Evolutionary conservation across 2,329 filamentous ascomycete species (phyloP), one percentile per base, ranked within the genome.

Genomic region (Colletotrichum paranaense): DNA sequence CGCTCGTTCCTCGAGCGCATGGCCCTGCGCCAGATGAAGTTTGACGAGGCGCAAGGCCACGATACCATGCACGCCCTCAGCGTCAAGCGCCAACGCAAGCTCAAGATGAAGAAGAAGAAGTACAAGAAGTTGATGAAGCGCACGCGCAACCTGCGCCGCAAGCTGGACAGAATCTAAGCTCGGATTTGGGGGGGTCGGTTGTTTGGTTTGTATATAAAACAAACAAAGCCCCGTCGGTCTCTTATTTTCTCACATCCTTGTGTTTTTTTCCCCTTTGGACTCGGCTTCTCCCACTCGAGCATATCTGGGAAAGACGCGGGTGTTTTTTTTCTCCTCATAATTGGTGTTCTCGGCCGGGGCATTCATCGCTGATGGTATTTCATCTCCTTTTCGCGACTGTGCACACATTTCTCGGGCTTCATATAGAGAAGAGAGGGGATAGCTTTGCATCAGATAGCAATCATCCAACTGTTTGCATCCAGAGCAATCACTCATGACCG

Each of bases 81-180:
- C 81, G 96, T 98, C 78, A 95, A 93, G 88, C 90, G 97, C 83
- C 95, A 97, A 85, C 89, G 95, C 81, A 97, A 97, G 87, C 86
- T 98, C 80, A 98, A 95, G 91, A 99, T 99, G 95, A 99, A 99
- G 94, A 99, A 98, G 91, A 96, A 98, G 90, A 99, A 99, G 92
- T 98, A 98, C 86, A 98, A 98, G 95, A 99, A 99, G 91, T 88
- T 98, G 78, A 95, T 98, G 94, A 94, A 93, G 88, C 90, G 92
- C 84, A 98, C 96, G 80, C 91, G 96, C 82, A 96, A 94, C 82
- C 84, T 95, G 87, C 92, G 96, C 81, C 92, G 95, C 81, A 97
- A 95, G 87, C 87, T 97, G 79, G 94, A 93, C 79, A 90, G 92
- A 80, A 86, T 89, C 76, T 91, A 86, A 84, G 74, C 58, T 53